Base-by-base conservation (phyloP, 495 filamentous ascomycete species). In the Rhizodiscina lignyota region DNA sequence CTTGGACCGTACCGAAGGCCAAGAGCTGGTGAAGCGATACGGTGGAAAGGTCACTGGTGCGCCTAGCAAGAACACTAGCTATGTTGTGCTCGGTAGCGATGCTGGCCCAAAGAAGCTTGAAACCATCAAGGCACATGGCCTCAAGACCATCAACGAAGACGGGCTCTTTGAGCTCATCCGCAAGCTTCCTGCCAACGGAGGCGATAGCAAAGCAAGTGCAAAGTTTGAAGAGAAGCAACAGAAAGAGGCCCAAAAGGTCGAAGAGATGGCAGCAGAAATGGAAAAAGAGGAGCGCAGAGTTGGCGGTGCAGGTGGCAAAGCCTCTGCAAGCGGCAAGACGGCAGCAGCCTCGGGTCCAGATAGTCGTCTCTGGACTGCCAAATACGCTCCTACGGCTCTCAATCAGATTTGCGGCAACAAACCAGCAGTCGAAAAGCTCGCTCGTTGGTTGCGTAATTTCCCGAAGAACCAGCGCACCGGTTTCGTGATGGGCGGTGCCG, bases 341-440 rank as follows among this genome's bases (percentile, higher is more conserved):
- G 61, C 53, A 19, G 66, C 64, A 32, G 60, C 57, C 13, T 62
- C 18, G 17, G 61, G 22, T 11, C 56, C 66, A 13, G 68, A 77
- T 35, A 71, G 67, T 39, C 73, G 83, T 30, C 66, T 99, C 4
- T 96, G 89, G 89, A 96, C 91, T 4, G 78, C 77, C 19, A 94
- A 94, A 48, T 96, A 99, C 58, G 87, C 89, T 0, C 89, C 89
- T 3, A 79, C 75, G 0, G 64, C 73, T 24, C 64, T 82, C 24
- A 77, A 54, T 36, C 86, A 94, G 53, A 92, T 99, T 34, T 96
- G 87, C 51, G 89, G 89, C 39, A 99, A 99, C 57, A 99, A 96
- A 51, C 65, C 58, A 12, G 68, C 73, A 23, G 87, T 99, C 2
- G 89, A 96, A 48, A 91, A 76, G 52, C 69, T 96, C 13, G 80